Base-by-base conservation (phyloP, 352 stramenopile species). In the Vaucheria bursata region DNA sequence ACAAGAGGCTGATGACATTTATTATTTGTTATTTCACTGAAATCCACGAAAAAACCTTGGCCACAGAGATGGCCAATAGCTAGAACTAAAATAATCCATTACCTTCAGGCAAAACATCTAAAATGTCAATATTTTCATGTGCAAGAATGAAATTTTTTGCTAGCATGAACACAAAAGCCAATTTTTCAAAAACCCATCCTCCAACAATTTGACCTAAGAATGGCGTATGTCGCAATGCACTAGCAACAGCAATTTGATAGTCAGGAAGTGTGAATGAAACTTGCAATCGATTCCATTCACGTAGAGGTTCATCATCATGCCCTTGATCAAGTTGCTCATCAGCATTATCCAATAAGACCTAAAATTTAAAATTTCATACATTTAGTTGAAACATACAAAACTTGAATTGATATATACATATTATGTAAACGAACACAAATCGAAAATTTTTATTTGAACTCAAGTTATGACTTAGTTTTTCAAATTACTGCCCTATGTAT, bases 161-260 rank as follows among this genome's bases (percentile, higher is more conserved):
- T 12, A 80, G 66, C 67, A 75, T 68, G 67, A 80, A 80, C 18
- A 80, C 74, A 37, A 80, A 80, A 6, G 74, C 74, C 5, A 80
- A 70, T 53, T 80, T 80, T 52, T 80, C 73, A 68, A 80, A 80
- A 7, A 80, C 73, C 74, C 74, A 80, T 36, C 74, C 74, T 5
- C 74, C 74, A 3, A 80, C 74, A 36, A 80, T 67, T 70, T 78
- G 74, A 1, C 74, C 74, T 7, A 80, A 29, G 33, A 80, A 65
- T 1, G 74, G 74, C 7, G 73, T 7, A 6, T 78, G 66, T 70
- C 74, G 72, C 6, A 80, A 50, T 7, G 67, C 37, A 5, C 49
- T 75, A 36, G 74, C 74, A 36, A 80, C 67, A 25, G 67, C 76
- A 50, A 80, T 49, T 70, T 80, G 74, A 70, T 80, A 80, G 18